Percentiles rank a stretch among this genome's conserved stretches.
These are phyloP conservation scores for Ophiobolus disseminans DNA, from an alignment of 2,329 filamentous ascomycete genomes.

Conservation along the genomic window DNA sequence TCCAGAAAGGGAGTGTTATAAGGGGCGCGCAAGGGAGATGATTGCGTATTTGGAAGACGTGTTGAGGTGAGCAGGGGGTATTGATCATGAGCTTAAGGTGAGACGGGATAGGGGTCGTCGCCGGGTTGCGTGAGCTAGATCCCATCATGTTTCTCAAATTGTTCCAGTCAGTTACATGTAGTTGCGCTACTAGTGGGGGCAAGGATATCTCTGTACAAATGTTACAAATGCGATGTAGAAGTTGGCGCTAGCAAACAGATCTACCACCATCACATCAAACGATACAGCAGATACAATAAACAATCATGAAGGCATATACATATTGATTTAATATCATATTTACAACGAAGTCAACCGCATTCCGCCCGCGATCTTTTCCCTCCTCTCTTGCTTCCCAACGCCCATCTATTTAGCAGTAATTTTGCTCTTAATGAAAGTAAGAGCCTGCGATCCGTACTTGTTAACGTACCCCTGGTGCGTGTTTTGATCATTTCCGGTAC, in stretches of 20 bases:
- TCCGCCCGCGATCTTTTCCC: neutral
- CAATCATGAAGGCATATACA: neutral
- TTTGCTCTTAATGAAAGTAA: constrained; percentile 66
- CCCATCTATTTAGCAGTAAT: constrained; percentile 47
- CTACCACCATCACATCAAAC: too few species aligned
- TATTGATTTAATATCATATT: constrained; percentile 5
- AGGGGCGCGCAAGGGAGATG: neutral
- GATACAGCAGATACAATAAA: neutral
- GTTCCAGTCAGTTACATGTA: too few species aligned
- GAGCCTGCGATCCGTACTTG: constrained; percentile 66
- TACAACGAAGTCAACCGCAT: constrained; percentile 1
- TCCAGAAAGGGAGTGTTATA: neutral
- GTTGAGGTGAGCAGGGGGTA: neutral
- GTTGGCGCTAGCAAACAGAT: too few species aligned
- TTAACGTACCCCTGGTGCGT: constrained; percentile 68
- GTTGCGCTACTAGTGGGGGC: too few species aligned
- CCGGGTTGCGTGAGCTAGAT: too few species aligned
- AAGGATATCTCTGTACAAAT: too few species aligned
- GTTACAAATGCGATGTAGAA: too few species aligned
- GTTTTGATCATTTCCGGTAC: constrained; percentile 66
- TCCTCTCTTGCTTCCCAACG: neutral
- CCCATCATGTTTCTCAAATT: too few species aligned
- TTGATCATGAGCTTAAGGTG: neutral
- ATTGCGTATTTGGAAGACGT: neutral
- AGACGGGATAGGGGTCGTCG: too few species aligned